Evolutionary conservation across 495 filamentous ascomycete genomes (phyloP), one percentile per base, ranked within the genome.

Genomic region (Glonium stellatum): DNA sequence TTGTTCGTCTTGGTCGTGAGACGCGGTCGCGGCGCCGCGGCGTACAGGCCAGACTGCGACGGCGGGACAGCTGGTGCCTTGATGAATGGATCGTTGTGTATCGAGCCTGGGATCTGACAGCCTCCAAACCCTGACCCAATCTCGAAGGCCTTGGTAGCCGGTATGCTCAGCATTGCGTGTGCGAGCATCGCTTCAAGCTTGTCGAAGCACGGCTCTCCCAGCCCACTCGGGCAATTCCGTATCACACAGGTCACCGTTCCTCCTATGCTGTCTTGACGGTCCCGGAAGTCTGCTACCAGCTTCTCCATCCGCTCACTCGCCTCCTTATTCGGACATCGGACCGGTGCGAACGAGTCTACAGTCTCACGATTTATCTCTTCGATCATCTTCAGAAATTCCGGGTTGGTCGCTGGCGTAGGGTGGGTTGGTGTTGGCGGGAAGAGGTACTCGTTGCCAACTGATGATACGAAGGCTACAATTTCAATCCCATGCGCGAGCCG

Each of bases 231-330:
- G 1, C 85, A 82, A 67, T 97, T 95, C 67, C 88, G 84, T 71
- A 98, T 95, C 12, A 97, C 91, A 72, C 93, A 98, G 25, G 90
- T 96, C 2, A 98, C 92, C 15, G 90, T 95, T 39, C 93, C 93
- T 58, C 93, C 93, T 64, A 97, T 97, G 75, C 89, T 95, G 78
- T 98, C 92, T 48, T 87, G 70, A 65, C 80, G 80, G 69, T 95
- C 89, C 37, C 87, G 81, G 80, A 85, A 96, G 10, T 84, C 79
- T 61, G 86, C 88, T 66, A 98, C 91, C 55, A 84, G 73, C 21
- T 87, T 79, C 62, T 84, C 86, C 91, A 98, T 97, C 62, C 79
- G 80, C 21, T 75, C 75, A 21, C 84, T 79, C 23, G 79, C 79
- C 13, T 79, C 80, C 48, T 74, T 71, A 69, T 91, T 77, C 8